Evolutionary conservation across 768 basidiomycete species (phyloP), one percentile per base, ranked within the genome.

Genomic region (Pleurotus tuber-regium): DNA sequence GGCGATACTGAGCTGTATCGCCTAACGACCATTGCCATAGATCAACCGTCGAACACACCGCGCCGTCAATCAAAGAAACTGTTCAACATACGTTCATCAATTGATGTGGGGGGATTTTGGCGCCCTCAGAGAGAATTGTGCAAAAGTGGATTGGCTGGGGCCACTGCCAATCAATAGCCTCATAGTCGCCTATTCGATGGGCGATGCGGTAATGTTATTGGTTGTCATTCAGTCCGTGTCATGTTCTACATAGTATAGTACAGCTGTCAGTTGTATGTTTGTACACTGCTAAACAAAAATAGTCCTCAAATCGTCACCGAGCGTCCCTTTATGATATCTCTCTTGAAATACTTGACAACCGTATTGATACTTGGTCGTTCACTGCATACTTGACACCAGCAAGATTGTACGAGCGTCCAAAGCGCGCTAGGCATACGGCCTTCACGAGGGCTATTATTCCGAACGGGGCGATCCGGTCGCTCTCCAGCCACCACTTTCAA

Each of bases 361-460:
- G 39, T 43, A 25, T 26, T 42, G 9, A 52, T 44, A 21, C 42
- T 47, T 11, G 51, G 51, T 35, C 51, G 41, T n/a, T 47, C n/a
- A 23, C 11, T 23, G 19, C 25, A 43, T 8, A 25, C 40, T 7
- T 52, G 51, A 35, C 25, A 28, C 51, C 51, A 52, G 30, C 51
- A 52, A 16, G 39, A 43, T 25, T 52, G 51, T 19, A 52, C 51
- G 7, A 52, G 39, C 10, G 25, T 52, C 51, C 51, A 52, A 2
- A 47, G 25, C 2, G 24, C 51, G 16, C 42, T 26, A 21, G 51
- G 35, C 43, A 52, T 52, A 4, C 31, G 31, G 25, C 14, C 35
- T 42, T 42, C 23, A 21, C 48, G 19, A 18, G 21, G 39, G 23
- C 26, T 35, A 19, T 31, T 28, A 35, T 47, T 23, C 14, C 19